Evolutionary conservation across 2,329 filamentous ascomycete species (phyloP).

Genomic region (Gliomastix tumulicola): DNA sequence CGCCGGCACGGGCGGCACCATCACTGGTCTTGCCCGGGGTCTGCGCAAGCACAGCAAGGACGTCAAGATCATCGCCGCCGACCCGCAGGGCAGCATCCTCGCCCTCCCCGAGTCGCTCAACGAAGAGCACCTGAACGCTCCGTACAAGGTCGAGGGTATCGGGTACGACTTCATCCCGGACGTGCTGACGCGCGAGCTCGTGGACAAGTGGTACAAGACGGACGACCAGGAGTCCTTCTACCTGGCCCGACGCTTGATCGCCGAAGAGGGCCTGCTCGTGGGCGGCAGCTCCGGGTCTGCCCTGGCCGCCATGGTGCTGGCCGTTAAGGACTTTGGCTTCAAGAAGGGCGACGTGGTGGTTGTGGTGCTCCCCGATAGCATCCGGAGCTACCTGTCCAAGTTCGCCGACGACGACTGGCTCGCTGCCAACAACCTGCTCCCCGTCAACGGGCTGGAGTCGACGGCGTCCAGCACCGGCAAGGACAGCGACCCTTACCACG

Average conservation of each 20-base stretch:
- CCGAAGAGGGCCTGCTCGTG: constrained; percentile 88
- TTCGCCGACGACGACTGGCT: constrained; percentile 99
- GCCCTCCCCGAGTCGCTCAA: constrained; percentile 78
- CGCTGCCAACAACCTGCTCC: constrained; percentile 86
- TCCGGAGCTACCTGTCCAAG: constrained; percentile 95
- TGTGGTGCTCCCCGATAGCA: constrained; percentile 89
- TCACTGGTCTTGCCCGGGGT: constrained; percentile 81
- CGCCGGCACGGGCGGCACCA: constrained; percentile 91
- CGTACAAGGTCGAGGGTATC: constrained; percentile 98
- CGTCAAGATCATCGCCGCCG: constrained; percentile 85
- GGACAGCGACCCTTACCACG: constrained; percentile 61
- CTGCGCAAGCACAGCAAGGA: constrained; percentile 79
- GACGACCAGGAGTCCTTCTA: constrained; percentile 86
- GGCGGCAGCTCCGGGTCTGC: constrained; percentile 92
- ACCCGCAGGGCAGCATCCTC: constrained; percentile 87
- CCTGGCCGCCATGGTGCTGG: constrained; percentile 72
- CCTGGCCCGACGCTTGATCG: constrained; percentile 82
- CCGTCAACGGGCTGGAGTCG: constrained; percentile 46
- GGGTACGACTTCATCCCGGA: constrained; percentile 98
- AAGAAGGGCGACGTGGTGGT: constrained; percentile 82
- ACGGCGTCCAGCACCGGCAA: constrained; percentile 28
- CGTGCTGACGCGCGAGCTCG: constrained; percentile 70
- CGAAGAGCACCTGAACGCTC: constrained; percentile 68
- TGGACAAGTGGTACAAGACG: constrained; percentile 98
- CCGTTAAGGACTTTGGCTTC: constrained; percentile 69